Percentiles rank a stretch among this genome's conserved stretches.
phyloP scores from a whole-genome alignment of 2,329 filamentous ascomycete genomes.

The Nemania serpens region DNA sequence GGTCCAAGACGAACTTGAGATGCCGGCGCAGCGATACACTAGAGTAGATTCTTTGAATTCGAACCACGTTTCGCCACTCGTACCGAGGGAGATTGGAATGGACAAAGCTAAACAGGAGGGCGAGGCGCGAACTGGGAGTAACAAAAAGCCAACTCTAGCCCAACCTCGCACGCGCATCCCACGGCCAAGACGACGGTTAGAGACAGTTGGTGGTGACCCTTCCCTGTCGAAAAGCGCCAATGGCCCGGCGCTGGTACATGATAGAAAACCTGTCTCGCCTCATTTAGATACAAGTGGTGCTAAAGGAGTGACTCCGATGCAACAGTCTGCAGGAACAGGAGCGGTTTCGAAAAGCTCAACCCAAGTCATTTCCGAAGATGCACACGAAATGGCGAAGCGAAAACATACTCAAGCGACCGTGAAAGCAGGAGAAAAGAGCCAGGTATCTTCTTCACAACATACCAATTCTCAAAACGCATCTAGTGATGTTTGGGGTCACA shows the following conservation, averaged over 20 bases:
- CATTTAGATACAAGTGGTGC: neutral
- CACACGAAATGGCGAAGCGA: neutral
- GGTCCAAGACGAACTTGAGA: neutral
- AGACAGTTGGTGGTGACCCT: neutral
- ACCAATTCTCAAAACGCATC: neutral
- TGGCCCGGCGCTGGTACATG: neutral
- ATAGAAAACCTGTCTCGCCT: neutral
- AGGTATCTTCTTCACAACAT: neutral
- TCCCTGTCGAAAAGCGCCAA: neutral
- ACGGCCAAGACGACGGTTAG: neutral
- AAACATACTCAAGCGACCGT: neutral
- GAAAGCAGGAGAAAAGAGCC: neutral
- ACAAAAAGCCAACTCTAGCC: constrained; percentile 3
- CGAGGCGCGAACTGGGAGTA: constrained; percentile 6
- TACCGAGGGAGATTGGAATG: neutral
- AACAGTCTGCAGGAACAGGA: neutral
- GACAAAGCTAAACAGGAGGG: neutral
- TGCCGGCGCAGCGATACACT: neutral
- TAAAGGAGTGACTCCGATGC: neutral
- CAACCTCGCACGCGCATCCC: constrained; percentile 1
- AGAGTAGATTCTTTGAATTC: neutral
- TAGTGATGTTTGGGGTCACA: neutral
- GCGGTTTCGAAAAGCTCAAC: neutral
- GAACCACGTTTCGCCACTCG: neutral
- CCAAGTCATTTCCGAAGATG: neutral